Conservation (phyloP, 495 filamentous ascomycete species). For the Achaetomiella virescens region DNA sequence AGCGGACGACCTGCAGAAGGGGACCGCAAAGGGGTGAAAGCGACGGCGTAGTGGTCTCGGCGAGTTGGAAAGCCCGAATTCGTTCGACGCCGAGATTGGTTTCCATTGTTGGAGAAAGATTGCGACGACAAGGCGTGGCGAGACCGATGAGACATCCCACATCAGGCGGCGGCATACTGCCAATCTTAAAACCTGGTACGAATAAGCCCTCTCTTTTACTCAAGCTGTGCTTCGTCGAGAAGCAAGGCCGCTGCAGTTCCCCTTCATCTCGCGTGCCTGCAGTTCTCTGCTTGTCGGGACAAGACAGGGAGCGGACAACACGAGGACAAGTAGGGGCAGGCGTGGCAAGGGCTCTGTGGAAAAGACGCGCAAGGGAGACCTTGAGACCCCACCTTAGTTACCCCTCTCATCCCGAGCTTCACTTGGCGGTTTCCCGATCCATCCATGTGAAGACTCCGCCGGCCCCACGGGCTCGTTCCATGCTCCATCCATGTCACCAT, state of each 20-base stretch:
- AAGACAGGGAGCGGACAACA: not conserved
- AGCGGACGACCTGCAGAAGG: not conserved
- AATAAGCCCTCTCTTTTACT: not conserved
- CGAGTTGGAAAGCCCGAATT: not conserved
- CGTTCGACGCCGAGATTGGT: not conserved
- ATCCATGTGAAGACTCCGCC: constrained; percentile 10
- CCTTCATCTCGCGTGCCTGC: constrained; percentile 17
- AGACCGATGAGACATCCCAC: too few relatives aligned
- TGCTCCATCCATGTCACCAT: not conserved
- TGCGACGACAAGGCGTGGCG: not conserved
- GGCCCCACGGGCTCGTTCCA: not conserved
- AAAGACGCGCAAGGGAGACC: not conserved
- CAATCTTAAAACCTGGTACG: too few relatives aligned
- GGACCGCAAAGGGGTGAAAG: constrained; percentile 1
- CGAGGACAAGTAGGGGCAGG: not conserved
- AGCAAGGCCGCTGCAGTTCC: not conserved
- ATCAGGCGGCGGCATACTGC: too few relatives aligned
- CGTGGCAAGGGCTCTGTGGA: not conserved
- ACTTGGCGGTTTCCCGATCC: constrained; percentile 5
- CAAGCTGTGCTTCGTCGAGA: not conserved
- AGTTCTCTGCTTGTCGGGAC: not conserved
- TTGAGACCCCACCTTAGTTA: constrained; percentile 10
- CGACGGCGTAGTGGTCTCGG: too few relatives aligned
- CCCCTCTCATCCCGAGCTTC: constrained; percentile 6
- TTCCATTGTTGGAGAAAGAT: not conserved